Evolutionary conservation across 306 rosid genomes (phyloP).

Genomic region (Spatholobus suberectus): DNA sequence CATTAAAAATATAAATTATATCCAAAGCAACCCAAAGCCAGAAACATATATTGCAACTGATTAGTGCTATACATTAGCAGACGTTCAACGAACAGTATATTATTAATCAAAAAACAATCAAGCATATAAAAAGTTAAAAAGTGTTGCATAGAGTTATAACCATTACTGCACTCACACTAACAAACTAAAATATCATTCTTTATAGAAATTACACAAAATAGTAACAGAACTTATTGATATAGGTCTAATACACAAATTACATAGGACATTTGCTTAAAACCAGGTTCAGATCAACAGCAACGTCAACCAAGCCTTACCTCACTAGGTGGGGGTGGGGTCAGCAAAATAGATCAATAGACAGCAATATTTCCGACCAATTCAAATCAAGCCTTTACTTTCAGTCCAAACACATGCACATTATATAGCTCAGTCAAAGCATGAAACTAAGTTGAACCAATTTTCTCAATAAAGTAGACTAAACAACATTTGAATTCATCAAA

Average conservation of each 20-base stretch:
- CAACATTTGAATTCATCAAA: not conserved
- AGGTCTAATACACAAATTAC: not conserved
- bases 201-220: conserved; percentile 16
- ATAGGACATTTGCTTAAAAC: not conserved
- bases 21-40: not conserved
- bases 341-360: not conserved
- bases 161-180: not conserved
- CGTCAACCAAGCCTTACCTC: conserved; percentile 19
- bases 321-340: not conserved
- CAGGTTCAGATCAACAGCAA: conserved; percentile 1
- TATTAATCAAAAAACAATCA: not conserved
- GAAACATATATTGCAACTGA: not conserved
- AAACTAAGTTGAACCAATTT: not conserved
- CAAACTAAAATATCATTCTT: conserved; percentile 3
- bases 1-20: not conserved
- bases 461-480: not conserved
- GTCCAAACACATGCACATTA: not conserved
- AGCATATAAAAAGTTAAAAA: not conserved
- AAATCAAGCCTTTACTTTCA: conserved; percentile 9
- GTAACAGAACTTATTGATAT: not conserved
- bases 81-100: not conserved
- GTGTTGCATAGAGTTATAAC: not conserved
- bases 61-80: not conserved
- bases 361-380: not conserved
- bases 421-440: conserved; percentile 7